These are phyloP conservation scores for Vitellaria paradoxa DNA, from an alignment of 179 eudicot genomes.

Conservation along the genomic window DNA sequence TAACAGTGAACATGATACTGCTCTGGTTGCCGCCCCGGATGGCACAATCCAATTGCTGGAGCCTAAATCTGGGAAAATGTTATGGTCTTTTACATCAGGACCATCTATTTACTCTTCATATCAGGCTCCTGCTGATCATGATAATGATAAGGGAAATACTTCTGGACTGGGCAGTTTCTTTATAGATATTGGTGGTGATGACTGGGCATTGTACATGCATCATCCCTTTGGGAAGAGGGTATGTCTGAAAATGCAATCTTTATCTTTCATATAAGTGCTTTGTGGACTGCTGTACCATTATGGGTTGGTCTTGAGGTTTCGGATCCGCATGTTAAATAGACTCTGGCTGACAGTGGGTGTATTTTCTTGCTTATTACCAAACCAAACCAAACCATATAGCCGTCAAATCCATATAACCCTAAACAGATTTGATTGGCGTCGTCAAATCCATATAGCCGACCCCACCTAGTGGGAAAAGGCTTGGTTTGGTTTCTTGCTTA, in stretches of 20 bases:
- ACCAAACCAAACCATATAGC: too few relatives aligned
- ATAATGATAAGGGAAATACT: constrained; percentile 38
- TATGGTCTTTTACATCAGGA: constrained; percentile 84
- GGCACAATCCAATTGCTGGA: constrained; percentile 69
- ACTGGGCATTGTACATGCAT: constrained; percentile 67
- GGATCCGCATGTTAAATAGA: background rate
- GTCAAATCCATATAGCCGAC: too few relatives aligned
- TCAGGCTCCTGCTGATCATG: constrained; percentile 47
- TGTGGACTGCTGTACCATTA: background rate
- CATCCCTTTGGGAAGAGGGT: constrained; percentile 57
- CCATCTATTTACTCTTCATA: constrained; percentile 64
- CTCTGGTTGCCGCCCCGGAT: constrained; percentile 59
- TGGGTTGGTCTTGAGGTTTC: background rate
- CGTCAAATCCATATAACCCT: too few relatives aligned
- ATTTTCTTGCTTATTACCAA: too few relatives aligned
- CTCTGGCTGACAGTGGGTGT: background rate
- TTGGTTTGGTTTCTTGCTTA: too few relatives aligned
- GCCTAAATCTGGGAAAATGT: constrained; percentile 48
- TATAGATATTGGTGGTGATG: constrained; percentile 71
- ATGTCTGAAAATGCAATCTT: constrained; percentile 19
- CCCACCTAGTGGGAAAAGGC: too few relatives aligned
- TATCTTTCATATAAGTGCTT: background rate
- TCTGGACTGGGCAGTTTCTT: constrained; percentile 40
- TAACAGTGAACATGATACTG: constrained; percentile 33
- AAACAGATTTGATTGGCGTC: too few relatives aligned